Evolutionary conservation across 2,329 filamentous ascomycete species (phyloP).

Genomic region (Sphaerulina musiva): DNA sequence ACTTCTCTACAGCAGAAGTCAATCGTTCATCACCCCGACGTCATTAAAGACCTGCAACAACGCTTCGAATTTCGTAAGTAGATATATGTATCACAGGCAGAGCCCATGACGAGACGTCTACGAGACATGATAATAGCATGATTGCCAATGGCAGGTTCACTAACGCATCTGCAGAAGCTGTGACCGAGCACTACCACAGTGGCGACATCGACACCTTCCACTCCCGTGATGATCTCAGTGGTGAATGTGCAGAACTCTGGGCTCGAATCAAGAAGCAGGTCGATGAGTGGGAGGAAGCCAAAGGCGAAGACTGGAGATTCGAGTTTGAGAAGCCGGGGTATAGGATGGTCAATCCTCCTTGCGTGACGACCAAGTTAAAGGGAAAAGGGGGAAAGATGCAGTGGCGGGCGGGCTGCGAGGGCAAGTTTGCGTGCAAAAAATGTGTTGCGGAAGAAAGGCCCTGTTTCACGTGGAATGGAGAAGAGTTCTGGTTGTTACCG

Average conservation of each 20-base stretch:
- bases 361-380: slow-evolving; percentile 23
- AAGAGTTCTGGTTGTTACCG: slow-evolving; percentile 27
- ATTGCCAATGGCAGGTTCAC: too few relatives aligned
- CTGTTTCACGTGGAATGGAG: slow-evolving; percentile 23
- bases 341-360: slow-evolving; percentile 9
- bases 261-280: slow-evolving; percentile 16
- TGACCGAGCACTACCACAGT: slow-evolving; percentile 13
- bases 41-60: slow-evolving; percentile 11
- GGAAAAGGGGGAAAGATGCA: slow-evolving; percentile 15
- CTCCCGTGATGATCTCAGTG: slow-evolving; percentile 11
- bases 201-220: slow-evolving; percentile 14
- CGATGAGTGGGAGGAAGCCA: slow-evolving; percentile 21
- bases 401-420: slow-evolving; percentile 22
- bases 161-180: slow-evolving; percentile 3
- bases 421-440: slow-evolving; percentile 24
- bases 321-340: slow-evolving; percentile 20
- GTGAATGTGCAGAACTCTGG: slow-evolving; percentile 20
- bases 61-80: slow-evolving; percentile 17
- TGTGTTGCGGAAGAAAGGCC: slow-evolving; percentile 22
- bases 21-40: background rate
- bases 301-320: slow-evolving; percentile 22
- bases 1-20: background rate
- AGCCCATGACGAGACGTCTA: too few relatives aligned
- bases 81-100: too few relatives aligned
- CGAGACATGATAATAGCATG: too few relatives aligned